phyloP scores from a whole-genome alignment of 1,284 basidiomycete genomes.

The Ceratobasidium sp. region DNA sequence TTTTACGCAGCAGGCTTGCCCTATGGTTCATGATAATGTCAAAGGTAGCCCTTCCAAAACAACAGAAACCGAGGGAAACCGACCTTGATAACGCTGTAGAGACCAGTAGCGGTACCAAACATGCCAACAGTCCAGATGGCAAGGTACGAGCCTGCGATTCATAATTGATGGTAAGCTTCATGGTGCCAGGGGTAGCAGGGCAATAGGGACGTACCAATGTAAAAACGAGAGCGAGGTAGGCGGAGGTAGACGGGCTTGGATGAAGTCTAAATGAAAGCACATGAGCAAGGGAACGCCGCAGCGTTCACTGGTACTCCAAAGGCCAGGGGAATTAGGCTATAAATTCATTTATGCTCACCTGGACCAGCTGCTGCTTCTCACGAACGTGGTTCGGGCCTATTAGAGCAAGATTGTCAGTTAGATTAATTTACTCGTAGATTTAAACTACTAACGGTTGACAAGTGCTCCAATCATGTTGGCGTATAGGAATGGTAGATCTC shows the following conservation, averaged over 20 bases:
- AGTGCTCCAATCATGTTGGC: conserved; percentile 46
- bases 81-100: conserved; percentile 65
- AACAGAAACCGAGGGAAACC: background rate
- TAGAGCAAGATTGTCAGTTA: conserved; percentile 44
- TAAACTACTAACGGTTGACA: conserved; percentile 44
- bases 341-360: conserved; percentile 59
- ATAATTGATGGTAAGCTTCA: conserved; percentile 23
- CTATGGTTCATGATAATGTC: background rate
- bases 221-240: conserved; percentile 60
- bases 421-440: conserved; percentile 50
- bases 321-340: background rate
- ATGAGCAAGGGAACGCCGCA: background rate
- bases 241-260: conserved; percentile 61
- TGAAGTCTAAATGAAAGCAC: conserved; percentile 52
- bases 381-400: conserved; percentile 71
- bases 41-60: background rate
- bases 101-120: conserved; percentile 62
- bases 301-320: too few relatives aligned
- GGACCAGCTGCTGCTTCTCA: conserved; percentile 70
- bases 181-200: conserved; percentile 16
- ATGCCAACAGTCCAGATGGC: conserved; percentile 66
- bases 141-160: conserved; percentile 63
- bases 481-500: conserved; percentile 10
- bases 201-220: conserved; percentile 58
- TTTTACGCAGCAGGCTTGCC: conserved; percentile 28